Base-by-base conservation (phyloP, 768 basidiomycete species). In the Kwoniella bestiolae region DNA sequence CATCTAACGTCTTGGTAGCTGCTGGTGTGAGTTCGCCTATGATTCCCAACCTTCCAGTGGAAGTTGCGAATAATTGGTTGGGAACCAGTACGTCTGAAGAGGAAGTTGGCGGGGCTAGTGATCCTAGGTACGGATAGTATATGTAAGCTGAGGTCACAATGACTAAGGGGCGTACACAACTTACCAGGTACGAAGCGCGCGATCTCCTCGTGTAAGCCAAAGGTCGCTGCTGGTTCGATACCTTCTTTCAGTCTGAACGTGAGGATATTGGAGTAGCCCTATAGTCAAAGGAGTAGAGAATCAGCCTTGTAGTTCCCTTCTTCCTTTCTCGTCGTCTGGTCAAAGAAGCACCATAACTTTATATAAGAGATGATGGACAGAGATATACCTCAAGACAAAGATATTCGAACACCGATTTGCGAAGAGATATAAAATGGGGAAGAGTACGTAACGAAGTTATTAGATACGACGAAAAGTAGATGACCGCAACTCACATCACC, bases 191-290 rank as follows among this genome's bases (percentile, higher is more conserved):
- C 32, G 62, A 80, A 78, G n/a, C 68, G 65, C 1, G 69, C 66
- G 29, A 79, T 61, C n/a, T 75, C 70, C 55, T 80, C 79, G 51
- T 79, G 79, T 25, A 79, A 58, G 3, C 78, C 79, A 50, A 80
- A 73, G 3, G 56, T 56, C 6, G 78, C 79, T 7, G 79, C 78
- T 23, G 71, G 65, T 46, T 80, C 78, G 6, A 78, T 75, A 32
- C 67, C 46, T 18, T 76, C 75, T 23, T 71, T 70, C 44, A 78
- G 63, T 26, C 79, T 71, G 67, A 79, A 74, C 0, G 79, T 80
- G 11, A 75, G 46, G n/a, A 79, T 67, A 44, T 80, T 80, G 25
- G 71, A 66, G 58, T 76, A 66, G 23, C 73, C 77, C 78, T 76
- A 67, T 29, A 9, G 3, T n/a, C n/a, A n/a, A n/a, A n/a, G n/a